Evolutionary conservation across 495 filamentous ascomycete genomes (phyloP), one percentile per base, ranked within the genome.

Genomic region (Neurospora cerealis): DNA sequence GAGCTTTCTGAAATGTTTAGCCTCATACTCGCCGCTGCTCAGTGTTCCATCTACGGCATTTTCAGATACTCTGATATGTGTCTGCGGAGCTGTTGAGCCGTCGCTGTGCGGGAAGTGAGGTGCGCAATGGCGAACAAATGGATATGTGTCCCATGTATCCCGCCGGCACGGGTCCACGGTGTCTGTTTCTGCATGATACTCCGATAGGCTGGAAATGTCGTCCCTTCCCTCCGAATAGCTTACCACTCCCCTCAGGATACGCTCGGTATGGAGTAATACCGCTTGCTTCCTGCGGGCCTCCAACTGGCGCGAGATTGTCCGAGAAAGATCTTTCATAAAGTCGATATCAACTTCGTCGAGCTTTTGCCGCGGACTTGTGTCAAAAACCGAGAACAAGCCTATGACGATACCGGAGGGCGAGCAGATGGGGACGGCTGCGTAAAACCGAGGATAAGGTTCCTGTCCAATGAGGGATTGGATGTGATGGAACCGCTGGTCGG

Each of bases 381-480:
- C 91, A 6, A 93, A 77, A 15, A 93, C 83, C 71, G 90, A 92
- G 69, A 93, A 85, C 21, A 88, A 90, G 34, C 92, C 92, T 75
- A 95, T 90, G 36, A 91, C 89, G 77, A 93, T 88, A 11, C 89
- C 90, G 13, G 85, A 86, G 6, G 87, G 88, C 0, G 90, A 92
- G 5, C 90, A 87, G 36, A 95, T 85, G 0, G 91, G 90, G 2
- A 89, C 89, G 17, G 88, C 90, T 8, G 88, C 89, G 74, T 92
- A 93, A 78, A 90, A 93, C 81, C 84, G 84, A 80, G 32, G 77
- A 78, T 32, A 74, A 71, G 40, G 88, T 82, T 73, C 84, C 84
- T 2, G 81, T 34, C 6, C 28, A 19, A 66, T 17, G 54, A 66
- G 54, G 28, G 28, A 32, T 9, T 17, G 24, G 74, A 62, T 83